Evolutionary conservation across 106 monocot genomes (phyloP), one percentile per base, ranked within the genome.

Genomic region (Chionographis japonica): DNA sequence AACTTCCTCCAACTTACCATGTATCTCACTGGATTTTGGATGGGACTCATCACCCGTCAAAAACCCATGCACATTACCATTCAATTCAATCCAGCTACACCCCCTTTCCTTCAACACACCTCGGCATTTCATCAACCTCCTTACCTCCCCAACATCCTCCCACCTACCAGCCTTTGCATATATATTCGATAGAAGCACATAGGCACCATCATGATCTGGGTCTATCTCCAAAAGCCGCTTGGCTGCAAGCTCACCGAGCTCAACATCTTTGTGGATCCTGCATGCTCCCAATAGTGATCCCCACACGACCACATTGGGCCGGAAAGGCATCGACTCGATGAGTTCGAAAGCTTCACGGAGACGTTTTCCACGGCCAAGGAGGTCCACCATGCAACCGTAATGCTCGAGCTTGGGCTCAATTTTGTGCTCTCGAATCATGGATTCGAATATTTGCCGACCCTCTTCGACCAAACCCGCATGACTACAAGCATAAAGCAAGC

Each of bases 381-480:
- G 66, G 61, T 91, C 91, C 12, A 91, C 87, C 82, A 87, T 80
- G 51, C 87, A 87, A 6, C 84, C 91, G 54, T 84, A 91, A 12
- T 91, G 91, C 68, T 87, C 87, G 13, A 68, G 55, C 62, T 73
- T 78, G 1, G 87, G 87, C 37, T 77, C 46, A 36, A 91, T 62
- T 37, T 41, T 60, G 56, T 84, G 52, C 38, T 74, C 71, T 4
- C 60, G 37, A 2, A 68, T 50, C 91, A 91, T 91, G 6, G 65
- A 57, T 13, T 72, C 56, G 37, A 91, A 87, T 38, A 84, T 15
- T 5, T 27, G 46, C 2, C 76, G 72, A 2, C 91, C 91, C 15
- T 87, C 81, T 20, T 81, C 68, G 1, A 87, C 79, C 61, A 88
- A 61, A 12, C 84, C 88, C 3, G 78, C 54, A 60, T 84, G 84